phyloP scores from a whole-genome alignment of 2,329 filamentous ascomycete genomes.

The Aspergillus candidus region DNA sequence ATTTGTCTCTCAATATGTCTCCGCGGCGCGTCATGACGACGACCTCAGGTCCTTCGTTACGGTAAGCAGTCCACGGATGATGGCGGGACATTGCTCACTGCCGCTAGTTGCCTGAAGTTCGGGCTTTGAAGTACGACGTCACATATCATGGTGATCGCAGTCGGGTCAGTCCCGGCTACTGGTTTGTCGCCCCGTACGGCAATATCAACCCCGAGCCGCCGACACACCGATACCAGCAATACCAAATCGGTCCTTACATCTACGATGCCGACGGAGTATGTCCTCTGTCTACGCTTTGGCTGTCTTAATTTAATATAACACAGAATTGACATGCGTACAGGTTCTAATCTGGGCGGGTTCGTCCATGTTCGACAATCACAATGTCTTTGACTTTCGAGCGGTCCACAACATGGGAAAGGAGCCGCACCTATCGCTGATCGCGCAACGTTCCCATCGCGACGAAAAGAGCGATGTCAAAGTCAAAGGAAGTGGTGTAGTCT shows the following conservation, averaged over 20 bases:
- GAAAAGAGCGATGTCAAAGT: slow-evolving; percentile 31
- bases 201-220: slow-evolving; percentile 18
- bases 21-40: not conserved
- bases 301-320: no score
- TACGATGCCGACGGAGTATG: slow-evolving; percentile 42
- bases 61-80: not conserved
- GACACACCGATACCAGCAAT: slow-evolving; percentile 29
- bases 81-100: slow-evolving; percentile 2
- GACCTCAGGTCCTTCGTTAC: slow-evolving; percentile 3
- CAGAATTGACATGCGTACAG: no score
- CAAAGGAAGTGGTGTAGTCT: slow-evolving; percentile 44
- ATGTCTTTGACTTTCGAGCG: slow-evolving; percentile 43
- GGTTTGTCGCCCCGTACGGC: slow-evolving; percentile 45
- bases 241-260: slow-evolving; percentile 45
- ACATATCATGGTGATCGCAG: slow-evolving; percentile 16
- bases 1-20: not conserved
- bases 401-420: slow-evolving; percentile 40
- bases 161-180: slow-evolving; percentile 38
- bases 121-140: slow-evolving; percentile 25
- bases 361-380: slow-evolving; percentile 42
- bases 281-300: no score
- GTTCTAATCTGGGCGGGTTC: slow-evolving; percentile 45
- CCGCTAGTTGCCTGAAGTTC: slow-evolving; percentile 23
- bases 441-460: slow-evolving; percentile 16
- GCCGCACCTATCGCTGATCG: slow-evolving; percentile 45